phyloP scores from a whole-genome alignment of 345 rosid species.

The Dipteronia sinensis region DNA sequence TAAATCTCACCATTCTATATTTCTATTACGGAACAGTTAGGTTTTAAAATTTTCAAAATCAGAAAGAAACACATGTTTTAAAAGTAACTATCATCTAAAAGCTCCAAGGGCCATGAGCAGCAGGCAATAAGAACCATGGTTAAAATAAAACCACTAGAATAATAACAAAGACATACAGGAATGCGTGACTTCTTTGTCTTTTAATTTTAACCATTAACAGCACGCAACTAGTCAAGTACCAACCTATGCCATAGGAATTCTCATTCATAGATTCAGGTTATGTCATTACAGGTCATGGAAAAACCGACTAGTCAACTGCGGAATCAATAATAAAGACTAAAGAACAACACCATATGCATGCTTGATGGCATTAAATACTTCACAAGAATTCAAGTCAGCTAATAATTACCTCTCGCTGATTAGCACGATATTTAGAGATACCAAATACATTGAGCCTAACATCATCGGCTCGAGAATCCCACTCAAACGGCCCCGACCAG shows the following conservation, averaged over 20 bases:
- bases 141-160: not conserved
- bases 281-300: too few relatives aligned
- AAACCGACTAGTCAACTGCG: too few relatives aligned
- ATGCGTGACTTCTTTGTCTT: not conserved
- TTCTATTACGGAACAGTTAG: not conserved
- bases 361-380: not conserved
- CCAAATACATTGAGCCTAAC: conserved; percentile 79
- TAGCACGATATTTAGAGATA: conserved; percentile 72
- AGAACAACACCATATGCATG: not conserved
- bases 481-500: conserved; percentile 73
- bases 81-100: not conserved
- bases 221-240: too few relatives aligned
- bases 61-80: not conserved
- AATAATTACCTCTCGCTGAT: conserved; percentile 75
- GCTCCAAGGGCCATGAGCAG: not conserved
- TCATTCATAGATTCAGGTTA: too few relatives aligned
- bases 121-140: not conserved
- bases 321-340: too few relatives aligned
- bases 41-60: not conserved
- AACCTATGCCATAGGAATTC: too few relatives aligned
- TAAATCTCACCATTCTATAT: not conserved
- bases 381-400: not conserved
- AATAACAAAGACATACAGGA: not conserved
- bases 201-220: not conserved
- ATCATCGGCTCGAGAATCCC: conserved; percentile 87